Percentiles rank a stretch among this genome's conserved stretches.
Evolutionary conservation across 305 asterid species (phyloP).

Genomic region (Lippia alba): DNA sequence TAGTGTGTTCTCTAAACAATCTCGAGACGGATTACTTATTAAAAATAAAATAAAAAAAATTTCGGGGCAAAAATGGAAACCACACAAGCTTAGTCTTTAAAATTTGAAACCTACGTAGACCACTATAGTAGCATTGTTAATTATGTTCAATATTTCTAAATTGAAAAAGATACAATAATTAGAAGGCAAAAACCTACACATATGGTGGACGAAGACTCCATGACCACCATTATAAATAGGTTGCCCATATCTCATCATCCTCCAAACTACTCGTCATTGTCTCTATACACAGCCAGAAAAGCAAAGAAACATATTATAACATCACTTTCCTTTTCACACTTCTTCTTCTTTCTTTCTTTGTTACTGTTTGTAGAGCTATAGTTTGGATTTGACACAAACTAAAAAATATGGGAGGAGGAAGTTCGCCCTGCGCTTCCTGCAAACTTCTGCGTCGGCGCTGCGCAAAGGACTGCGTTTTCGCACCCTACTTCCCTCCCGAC

Average conservation of each 20-base stretch:
- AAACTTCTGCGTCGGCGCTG: slow-evolving; percentile 69
- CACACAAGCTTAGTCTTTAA: no score
- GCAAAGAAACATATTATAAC: not conserved
- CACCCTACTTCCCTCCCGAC: slow-evolving; percentile 74
- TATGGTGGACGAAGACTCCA: slow-evolving; percentile 32
- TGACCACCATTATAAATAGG: slow-evolving; percentile 52
- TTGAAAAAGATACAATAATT: no score
- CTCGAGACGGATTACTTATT: not conserved
- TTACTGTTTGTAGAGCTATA: not conserved
- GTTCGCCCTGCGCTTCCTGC: slow-evolving; percentile 78
- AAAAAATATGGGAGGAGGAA: slow-evolving; percentile 55
- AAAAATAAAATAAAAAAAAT: no score
- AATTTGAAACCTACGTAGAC: no score
- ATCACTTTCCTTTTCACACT: not conserved
- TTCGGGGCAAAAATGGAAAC: no score
- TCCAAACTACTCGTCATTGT: slow-evolving; percentile 35
- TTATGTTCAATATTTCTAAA: no score
- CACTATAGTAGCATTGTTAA: no score
- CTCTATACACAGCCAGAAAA: slow-evolving; percentile 11
- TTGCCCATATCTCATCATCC: slow-evolving; percentile 40
- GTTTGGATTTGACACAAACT: not conserved
- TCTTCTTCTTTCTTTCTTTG: not conserved
- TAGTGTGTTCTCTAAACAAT: no score
- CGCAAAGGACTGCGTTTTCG: slow-evolving; percentile 67
- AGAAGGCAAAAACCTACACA: no score